phyloP scores from a whole-genome alignment of 495 filamentous ascomycete species.

The Aspergillus sparsus region DNA sequence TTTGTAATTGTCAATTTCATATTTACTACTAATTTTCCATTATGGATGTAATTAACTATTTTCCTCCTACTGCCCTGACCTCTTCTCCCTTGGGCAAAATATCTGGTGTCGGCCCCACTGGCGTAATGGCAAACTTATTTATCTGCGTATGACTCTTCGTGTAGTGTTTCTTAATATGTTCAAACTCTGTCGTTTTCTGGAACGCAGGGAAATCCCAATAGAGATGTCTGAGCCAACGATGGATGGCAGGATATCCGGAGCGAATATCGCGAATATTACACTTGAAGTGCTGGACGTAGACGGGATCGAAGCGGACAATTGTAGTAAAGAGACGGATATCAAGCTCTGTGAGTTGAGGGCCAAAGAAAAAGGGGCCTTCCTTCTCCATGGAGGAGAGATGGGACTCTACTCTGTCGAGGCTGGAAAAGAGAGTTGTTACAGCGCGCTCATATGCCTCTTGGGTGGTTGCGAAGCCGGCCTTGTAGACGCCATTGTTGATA shows the following conservation, averaged over 20 bases:
- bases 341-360: slow-evolving; percentile 70
- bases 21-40: too few relatives aligned
- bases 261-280: slow-evolving; percentile 84
- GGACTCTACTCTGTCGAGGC: slow-evolving; percentile 69
- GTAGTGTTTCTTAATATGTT: slow-evolving; percentile 73
- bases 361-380: slow-evolving; percentile 66
- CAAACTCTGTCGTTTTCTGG: slow-evolving; percentile 63
- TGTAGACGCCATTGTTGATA: slow-evolving; percentile 89
- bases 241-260: slow-evolving; percentile 68
- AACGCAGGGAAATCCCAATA: slow-evolving; percentile 71
- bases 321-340: slow-evolving; percentile 84
- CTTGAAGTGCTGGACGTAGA: slow-evolving; percentile 95
- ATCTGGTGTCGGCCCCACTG: slow-evolving; percentile 64
- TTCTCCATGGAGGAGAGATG: slow-evolving; percentile 53
- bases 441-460: slow-evolving; percentile 77
- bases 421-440: slow-evolving; percentile 66
- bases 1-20: too few relatives aligned
- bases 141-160: slow-evolving; percentile 72
- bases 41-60: too few relatives aligned
- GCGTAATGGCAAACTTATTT: slow-evolving; percentile 63
- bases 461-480: slow-evolving; percentile 68
- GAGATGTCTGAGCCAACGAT: slow-evolving; percentile 64
- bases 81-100: slow-evolving; percentile 62
- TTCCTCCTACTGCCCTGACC: slow-evolving; percentile 50
- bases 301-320: slow-evolving; percentile 80